These are phyloP conservation scores for Nowakowskiella sp. DNA, from an alignment of 192 early-diverging fungal genomes.

Conservation along the genomic window DNA sequence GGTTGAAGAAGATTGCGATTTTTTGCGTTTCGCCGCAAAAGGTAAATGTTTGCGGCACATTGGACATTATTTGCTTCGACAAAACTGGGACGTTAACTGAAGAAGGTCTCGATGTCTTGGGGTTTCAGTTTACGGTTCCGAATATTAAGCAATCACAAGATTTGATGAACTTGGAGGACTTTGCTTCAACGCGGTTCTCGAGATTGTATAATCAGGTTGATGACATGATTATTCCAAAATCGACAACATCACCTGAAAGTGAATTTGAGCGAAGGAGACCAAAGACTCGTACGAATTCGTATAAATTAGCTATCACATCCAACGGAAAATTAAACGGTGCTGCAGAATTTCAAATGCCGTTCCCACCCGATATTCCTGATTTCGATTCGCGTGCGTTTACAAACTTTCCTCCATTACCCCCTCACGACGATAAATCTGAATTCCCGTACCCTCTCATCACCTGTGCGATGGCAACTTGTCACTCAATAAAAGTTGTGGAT, in stretches of 20 bases:
- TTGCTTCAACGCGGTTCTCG: too few species aligned
- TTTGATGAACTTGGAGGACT: background rate
- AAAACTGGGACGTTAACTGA: slow-evolving; percentile 98
- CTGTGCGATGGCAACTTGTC: slow-evolving; percentile 56
- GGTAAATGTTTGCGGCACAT: slow-evolving; percentile 93
- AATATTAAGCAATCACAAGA: slow-evolving; percentile 5
- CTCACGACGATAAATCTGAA: slow-evolving; percentile 15
- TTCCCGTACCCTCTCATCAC: slow-evolving; percentile 47
- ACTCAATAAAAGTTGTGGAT: slow-evolving; percentile 75
- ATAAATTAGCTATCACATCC: background rate
- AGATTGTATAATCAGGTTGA: too few species aligned
- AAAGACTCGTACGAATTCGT: too few species aligned
- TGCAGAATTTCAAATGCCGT: too few species aligned
- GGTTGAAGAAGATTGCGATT: slow-evolving; percentile 71
- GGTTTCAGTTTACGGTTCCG: slow-evolving; percentile 59
- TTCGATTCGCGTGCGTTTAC: too few species aligned
- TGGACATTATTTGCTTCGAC: slow-evolving; percentile 97
- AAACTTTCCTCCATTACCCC: too few species aligned
- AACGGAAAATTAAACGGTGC: background rate
- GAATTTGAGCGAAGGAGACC: too few species aligned
- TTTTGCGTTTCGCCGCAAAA: slow-evolving; percentile 87
- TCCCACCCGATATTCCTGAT: too few species aligned
- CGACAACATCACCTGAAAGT: too few species aligned
- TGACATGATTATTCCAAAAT: too few species aligned
- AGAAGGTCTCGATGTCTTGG: slow-evolving; percentile 90